These are phyloP conservation scores for Geranomyces variabilis DNA, from an alignment of 192 early-diverging fungal genomes.

Conservation along the genomic window DNA sequence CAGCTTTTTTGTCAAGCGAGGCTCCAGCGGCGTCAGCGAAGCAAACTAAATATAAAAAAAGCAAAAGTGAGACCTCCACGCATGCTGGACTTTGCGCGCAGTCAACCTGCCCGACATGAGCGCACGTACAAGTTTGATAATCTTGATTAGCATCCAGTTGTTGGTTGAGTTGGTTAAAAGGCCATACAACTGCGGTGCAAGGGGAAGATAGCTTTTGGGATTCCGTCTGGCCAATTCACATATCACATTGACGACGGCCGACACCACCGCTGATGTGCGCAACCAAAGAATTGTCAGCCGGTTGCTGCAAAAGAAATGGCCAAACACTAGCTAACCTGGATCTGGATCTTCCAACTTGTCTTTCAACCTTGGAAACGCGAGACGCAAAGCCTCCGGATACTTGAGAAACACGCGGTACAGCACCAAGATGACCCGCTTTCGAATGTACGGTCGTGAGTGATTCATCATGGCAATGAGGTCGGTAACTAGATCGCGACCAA, in stretches of 20 bases:
- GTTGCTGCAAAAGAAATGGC: neutral
- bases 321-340: conserved; percentile 62
- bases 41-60: conserved; percentile 78
- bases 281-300: conserved; percentile 6
- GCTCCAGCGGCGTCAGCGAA: conserved; percentile 88
- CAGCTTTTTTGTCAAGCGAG: conserved; percentile 88
- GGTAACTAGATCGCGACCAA: conserved; percentile 84
- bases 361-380: conserved; percentile 81
- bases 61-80: neutral
- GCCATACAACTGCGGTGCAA: conserved; percentile 93
- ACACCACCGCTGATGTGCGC: conserved; percentile 76
- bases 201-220: conserved; percentile 88
- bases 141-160: conserved; percentile 99
- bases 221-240: conserved; percentile 94
- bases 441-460: conserved; percentile 90
- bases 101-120: neutral
- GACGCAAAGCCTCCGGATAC: conserved; percentile 84
- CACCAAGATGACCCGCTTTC: conserved; percentile 86
- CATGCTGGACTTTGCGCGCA: no score
- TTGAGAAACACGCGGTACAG: conserved; percentile 88
- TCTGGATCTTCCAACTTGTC: conserved; percentile 91
- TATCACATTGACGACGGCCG: conserved; percentile 90
- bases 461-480: conserved; percentile 87
- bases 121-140: conserved; percentile 85
- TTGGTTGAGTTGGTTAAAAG: conserved; percentile 87